Evolutionary conservation across 1,139 yeast genomes (phyloP).

Genomic region (Kluyveromyces sp.): DNA sequence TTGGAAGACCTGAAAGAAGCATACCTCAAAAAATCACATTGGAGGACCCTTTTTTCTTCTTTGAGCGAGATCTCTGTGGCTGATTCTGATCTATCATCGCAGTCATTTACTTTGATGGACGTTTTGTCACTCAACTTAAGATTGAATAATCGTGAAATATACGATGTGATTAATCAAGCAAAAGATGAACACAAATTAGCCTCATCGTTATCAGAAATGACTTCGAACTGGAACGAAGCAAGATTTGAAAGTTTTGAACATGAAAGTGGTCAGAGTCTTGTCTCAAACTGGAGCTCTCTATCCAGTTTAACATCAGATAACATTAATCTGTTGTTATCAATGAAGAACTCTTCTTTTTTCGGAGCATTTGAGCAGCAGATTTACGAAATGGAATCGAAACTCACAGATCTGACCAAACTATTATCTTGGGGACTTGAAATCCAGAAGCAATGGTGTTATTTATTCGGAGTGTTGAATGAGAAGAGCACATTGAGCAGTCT

Average conservation of each 20-base stretch:
- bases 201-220: constrained; percentile 44
- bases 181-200: constrained; percentile 67
- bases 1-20: constrained; percentile 50
- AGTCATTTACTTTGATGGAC: constrained; percentile 45
- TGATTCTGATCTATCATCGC: constrained; percentile 15
- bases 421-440: constrained; percentile 76
- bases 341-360: constrained; percentile 65
- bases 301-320: constrained; percentile 58
- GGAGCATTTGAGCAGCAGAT: constrained; percentile 57
- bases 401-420: constrained; percentile 46
- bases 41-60: constrained; percentile 47
- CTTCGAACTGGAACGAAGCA: constrained; percentile 40
- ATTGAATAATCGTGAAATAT: constrained; percentile 42
- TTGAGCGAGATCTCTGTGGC: constrained; percentile 23
- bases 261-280: constrained; percentile 46
- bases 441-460: constrained; percentile 84
- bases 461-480: constrained; percentile 67
- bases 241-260: constrained; percentile 52
- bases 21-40: constrained; percentile 59
- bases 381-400: constrained; percentile 46
- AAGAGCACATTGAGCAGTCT: constrained; percentile 53
- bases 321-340: constrained; percentile 54
- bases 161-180: constrained; percentile 54
- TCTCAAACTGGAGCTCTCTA: constrained; percentile 62
- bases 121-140: constrained; percentile 52